Base-by-base conservation (phyloP, 23 red algal genomes). In the Gracilaria caudata region DNA sequence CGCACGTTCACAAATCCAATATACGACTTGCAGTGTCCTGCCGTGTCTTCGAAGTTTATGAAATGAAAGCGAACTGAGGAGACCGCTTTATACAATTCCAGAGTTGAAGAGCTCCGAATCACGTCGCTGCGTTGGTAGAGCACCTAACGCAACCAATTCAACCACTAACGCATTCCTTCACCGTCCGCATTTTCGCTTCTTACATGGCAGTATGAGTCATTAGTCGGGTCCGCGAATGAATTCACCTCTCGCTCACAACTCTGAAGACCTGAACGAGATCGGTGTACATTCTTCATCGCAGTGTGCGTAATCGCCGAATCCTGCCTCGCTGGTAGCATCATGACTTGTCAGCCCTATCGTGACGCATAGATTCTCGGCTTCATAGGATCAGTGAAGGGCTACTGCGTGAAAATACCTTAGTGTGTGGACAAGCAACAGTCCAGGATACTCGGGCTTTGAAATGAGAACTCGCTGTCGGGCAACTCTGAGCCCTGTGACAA, bases 291-390 rank as follows among this genome's bases (percentile, higher is more conserved):
- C 40, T 21, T 43, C 35, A 38, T 49, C 43, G 43, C 40, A 24
- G 37, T 23, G 39, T 75, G 70, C 70, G 70, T 75, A 75, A 38
- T 75, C 30, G 61, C 61, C 30, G 61, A 11, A 66, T 35, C 29
- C 13, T 66, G 25, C 61, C 29, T 66, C 29, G 61, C 61, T 66
- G 61, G 61, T 30, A 66, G 61, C 70, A 8, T 30, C 70, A 75
- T 75, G 70, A 75, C 70, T 75, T 75, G 70, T 75, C 70, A 24
- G 70, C 29, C 70, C 70, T 66, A 36, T 17, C 29, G 9, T 66
- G 61, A 66, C 35, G 61, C 61, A 30, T 25, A 7, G 17, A 37
- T 66, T 66, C 12, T 7, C 29, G 5, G 30, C 30, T 66, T 32
- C 61, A 66, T 66, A 7, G 36, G 61, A 66, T 66, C 61, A 36